These are phyloP conservation scores for Plantago elongata DNA, from an alignment of 257 asterid genomes.

Conservation along the genomic window DNA sequence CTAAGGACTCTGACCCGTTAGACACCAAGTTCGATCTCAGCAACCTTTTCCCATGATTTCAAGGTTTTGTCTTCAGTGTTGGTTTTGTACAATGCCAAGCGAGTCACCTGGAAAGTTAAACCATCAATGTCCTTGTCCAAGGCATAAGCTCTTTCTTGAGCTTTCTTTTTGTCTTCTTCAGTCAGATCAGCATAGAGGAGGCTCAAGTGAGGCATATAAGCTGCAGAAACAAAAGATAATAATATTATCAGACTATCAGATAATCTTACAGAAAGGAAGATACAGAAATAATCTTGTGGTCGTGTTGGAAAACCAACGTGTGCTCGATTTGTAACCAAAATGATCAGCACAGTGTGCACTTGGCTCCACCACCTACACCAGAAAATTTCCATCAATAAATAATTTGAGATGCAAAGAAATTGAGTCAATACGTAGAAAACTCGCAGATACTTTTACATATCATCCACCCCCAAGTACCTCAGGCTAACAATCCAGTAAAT, in stretches of 20 bases:
- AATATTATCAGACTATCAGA: background rate
- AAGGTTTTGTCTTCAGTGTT: slow-evolving; percentile 76
- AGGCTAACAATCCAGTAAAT: too few relatives aligned
- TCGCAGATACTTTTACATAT: too few relatives aligned
- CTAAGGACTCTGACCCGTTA: slow-evolving; percentile 1
- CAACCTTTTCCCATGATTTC: slow-evolving; percentile 86
- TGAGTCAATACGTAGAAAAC: too few relatives aligned
- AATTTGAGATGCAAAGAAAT: too few relatives aligned
- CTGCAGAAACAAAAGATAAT: slow-evolving; percentile 32
- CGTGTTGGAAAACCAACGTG: slow-evolving; percentile 38
- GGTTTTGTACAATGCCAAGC: slow-evolving; percentile 66
- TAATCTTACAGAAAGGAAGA: background rate
- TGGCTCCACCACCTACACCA: slow-evolving; percentile 67
- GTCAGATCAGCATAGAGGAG: slow-evolving; percentile 69
- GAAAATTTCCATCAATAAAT: background rate
- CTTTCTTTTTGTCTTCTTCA: slow-evolving; percentile 67
- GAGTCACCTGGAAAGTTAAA: slow-evolving; percentile 55
- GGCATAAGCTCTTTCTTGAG: slow-evolving; percentile 56
- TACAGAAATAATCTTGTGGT: background rate
- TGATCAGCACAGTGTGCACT: slow-evolving; percentile 68
- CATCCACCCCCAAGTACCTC: too few relatives aligned
- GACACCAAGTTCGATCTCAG: slow-evolving; percentile 43
- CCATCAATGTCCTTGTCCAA: slow-evolving; percentile 53
- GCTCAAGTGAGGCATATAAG: slow-evolving; percentile 97
- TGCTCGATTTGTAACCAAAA: slow-evolving; percentile 51